Conservation (phyloP, 176 grass and related monocot species). For the Eleusine indica region DNA sequence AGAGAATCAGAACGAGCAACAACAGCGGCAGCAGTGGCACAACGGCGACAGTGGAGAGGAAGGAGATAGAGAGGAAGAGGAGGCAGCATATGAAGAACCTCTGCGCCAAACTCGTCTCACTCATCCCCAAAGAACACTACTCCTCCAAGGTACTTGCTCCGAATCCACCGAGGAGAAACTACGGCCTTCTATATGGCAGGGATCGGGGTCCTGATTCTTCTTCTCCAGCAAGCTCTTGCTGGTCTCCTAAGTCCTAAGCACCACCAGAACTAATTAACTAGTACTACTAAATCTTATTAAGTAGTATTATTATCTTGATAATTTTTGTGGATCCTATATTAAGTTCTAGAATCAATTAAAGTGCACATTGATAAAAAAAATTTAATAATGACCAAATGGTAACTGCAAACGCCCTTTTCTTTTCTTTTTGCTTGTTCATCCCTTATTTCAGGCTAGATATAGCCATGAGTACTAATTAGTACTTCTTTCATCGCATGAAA, state of each 20-base stretch:
- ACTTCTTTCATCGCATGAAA: slow-evolving; percentile 24
- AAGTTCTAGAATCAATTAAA: background rate
- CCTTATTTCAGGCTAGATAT: background rate
- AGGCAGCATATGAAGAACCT: slow-evolving; percentile 74
- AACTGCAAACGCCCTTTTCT: background rate
- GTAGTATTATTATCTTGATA: background rate
- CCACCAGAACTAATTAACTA: background rate
- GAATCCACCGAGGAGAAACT: background rate
- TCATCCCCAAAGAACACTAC: slow-evolving; percentile 56
- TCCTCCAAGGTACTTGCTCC: slow-evolving; percentile 36
- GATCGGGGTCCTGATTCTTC: background rate
- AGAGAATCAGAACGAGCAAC: background rate
- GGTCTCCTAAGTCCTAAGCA: background rate
- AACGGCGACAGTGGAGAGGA: slow-evolving; percentile 44
- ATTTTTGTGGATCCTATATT: background rate
- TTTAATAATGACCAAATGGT: too few relatives aligned
- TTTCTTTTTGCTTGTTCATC: background rate
- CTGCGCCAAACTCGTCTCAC: slow-evolving; percentile 66
- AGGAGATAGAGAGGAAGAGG: slow-evolving; percentile 66
- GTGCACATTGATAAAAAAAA: background rate
- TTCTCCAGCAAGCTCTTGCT: background rate
- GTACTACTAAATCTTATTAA: background rate
- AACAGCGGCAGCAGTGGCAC: background rate
- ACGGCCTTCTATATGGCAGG: background rate
- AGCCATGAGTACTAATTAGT: background rate